Base-by-base conservation (phyloP, 1,284 basidiomycete genomes). In the Ganoderma leucocontextum region DNA sequence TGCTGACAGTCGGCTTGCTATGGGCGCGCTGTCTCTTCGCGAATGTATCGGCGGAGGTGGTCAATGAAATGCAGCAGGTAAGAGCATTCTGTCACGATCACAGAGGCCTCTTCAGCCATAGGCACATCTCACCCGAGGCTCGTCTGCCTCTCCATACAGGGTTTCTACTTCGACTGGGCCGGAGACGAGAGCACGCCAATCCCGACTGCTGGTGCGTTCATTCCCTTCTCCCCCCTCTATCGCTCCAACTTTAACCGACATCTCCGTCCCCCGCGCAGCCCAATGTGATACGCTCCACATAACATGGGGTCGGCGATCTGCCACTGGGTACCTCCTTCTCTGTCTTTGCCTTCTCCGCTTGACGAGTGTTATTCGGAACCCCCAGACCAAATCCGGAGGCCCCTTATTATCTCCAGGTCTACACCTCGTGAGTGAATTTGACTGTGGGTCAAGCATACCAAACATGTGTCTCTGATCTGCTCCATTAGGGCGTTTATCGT, bases 401-500 rank as follows among this genome's bases (percentile, higher is more conserved):
- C 2, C 89, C 89, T 13, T 89, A 89, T 75, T 86, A 79, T 70
- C 84, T 90, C 12, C 86, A 87, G 73, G 82, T 90, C n/a, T 89
- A 87, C 73, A 87, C 87, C 4, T 89, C 88, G 87, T 88, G 70
- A 77, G 87, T 79, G 38, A 35, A 61, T 35, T 57, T 13, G 47
- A 62, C 60, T 39, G 33, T 38, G 63, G 42, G 19, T 44, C 8
- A 35, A 6, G 19, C 39, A 52, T 62, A 25, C 12, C n/a, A 29
- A 29, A 17, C 49, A 25, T 35, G 35, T 53, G 35, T 35, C 19
- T 62, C 25, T 47, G 9, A 35, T 49, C 59, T 41, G 15, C 63
- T 2, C 55, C 44, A 47, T 39, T 35, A 47, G 42, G 47, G 66
- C 44, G 8, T 86, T 83, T 70, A 78, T 85, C 35, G 82, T 86